phyloP scores from a whole-genome alignment of 2,329 filamentous ascomycete species.

The Talaromyces sp. region DNA sequence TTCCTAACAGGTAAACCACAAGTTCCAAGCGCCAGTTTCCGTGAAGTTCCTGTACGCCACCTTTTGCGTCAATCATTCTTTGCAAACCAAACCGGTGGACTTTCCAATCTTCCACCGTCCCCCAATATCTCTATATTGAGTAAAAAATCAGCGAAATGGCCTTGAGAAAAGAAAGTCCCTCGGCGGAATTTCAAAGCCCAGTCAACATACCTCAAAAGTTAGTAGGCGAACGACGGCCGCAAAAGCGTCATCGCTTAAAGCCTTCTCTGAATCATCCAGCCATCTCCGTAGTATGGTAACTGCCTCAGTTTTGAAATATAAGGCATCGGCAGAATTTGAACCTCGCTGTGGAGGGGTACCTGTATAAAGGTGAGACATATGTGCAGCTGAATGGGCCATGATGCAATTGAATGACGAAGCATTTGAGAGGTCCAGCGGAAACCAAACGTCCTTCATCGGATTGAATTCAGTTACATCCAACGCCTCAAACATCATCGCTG shows the following conservation, averaged over 20 bases:
- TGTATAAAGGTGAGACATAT: conserved; percentile 39
- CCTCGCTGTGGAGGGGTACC: conserved; percentile 28
- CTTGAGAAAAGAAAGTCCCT: not conserved
- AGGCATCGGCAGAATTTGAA: conserved; percentile 22
- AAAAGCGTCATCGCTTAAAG: conserved; percentile 39
- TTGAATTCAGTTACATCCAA: conserved; percentile 34
- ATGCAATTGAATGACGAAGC: conserved; percentile 45
- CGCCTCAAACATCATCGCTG: conserved; percentile 38
- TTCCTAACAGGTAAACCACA: conserved; percentile 33
- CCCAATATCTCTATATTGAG: conserved; percentile 40
- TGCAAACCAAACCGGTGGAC: conserved; percentile 37
- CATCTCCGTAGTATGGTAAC: conserved; percentile 39
- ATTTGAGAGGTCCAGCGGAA: conserved; percentile 46
- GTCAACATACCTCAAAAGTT: conserved; percentile 35
- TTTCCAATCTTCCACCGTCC: conserved; percentile 35
- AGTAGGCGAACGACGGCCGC: conserved; percentile 36
- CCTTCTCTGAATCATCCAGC: conserved; percentile 34
- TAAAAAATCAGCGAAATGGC: no score
- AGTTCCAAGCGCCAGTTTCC: conserved; percentile 33
- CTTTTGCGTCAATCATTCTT: conserved; percentile 37
- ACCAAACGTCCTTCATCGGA: conserved; percentile 46
- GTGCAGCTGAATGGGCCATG: conserved; percentile 47
- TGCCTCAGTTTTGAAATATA: conserved; percentile 40
- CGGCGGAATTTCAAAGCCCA: not conserved
- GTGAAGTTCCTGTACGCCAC: conserved; percentile 33